phyloP scores from a whole-genome alignment of 148 eudicot genomes.

The Amaranthus cruentus region DNA sequence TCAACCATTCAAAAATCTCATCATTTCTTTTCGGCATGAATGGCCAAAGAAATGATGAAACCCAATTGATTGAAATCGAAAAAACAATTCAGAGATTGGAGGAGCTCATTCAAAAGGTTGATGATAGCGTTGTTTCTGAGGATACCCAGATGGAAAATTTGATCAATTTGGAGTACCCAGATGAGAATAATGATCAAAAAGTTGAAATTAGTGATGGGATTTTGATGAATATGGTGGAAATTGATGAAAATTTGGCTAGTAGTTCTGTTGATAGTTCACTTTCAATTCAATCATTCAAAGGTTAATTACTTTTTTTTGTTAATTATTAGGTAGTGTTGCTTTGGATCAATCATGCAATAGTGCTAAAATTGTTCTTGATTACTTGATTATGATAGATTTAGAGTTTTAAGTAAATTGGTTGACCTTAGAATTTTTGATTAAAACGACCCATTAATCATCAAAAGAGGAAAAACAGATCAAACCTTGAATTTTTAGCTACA shows the following conservation, averaged over 20 bases:
- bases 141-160: constrained; percentile 22
- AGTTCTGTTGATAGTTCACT: constrained; percentile 25
- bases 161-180: constrained; percentile 26
- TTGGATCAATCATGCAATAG: neutral
- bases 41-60: constrained; percentile 39
- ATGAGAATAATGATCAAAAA: constrained; percentile 25
- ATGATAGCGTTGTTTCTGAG: constrained; percentile 31
- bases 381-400: neutral
- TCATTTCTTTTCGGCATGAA: neutral
- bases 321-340: neutral
- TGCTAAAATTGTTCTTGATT: neutral
- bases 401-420: neutral
- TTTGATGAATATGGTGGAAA: constrained; percentile 1
- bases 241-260: constrained; percentile 15
- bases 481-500: neutral
- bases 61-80: constrained; percentile 35
- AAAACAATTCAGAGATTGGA: constrained; percentile 32
- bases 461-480: neutral
- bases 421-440: constrained; percentile 7
- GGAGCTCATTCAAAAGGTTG: constrained; percentile 41
- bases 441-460: neutral
- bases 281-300: constrained; percentile 8
- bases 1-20: neutral
- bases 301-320: constrained; percentile 11
- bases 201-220: constrained; percentile 26